Evolutionary conservation across 768 basidiomycete species (phyloP), one percentile per base, ranked within the genome.

Genomic region (Phallus indusiatus): DNA sequence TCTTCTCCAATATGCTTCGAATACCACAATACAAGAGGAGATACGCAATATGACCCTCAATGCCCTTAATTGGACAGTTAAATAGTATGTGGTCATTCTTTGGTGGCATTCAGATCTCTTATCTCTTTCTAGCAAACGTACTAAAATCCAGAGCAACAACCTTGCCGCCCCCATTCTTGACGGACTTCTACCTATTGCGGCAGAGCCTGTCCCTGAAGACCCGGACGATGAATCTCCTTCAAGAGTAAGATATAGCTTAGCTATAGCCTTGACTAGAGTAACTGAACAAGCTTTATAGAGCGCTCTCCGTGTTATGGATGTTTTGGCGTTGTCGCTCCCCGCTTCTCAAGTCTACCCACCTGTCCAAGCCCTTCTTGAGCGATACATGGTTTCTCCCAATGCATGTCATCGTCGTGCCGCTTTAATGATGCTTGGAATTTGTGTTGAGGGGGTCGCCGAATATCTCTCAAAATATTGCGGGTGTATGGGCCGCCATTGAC

Each of bases 371-470:
- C 81, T 94, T 64, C 89, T 98, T 57, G 79, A 85, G 62, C 80
- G 87, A 58, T 97, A 94, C 73, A 90, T 94, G 74, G 75, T 78
- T 7, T 94, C 92, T 1, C 72, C 83, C 7, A 86, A 97, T 64
- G 80, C 92, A 0, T 75, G 79, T 55, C 75, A 84, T 67, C 86
- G 96, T 34, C 94, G 95, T 55, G 90, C 90, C 52, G 95, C 94
- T 8, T 86, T 98, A 75, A 90, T 95, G 67, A 90, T 94, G 1
- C 84, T 99, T 53, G 96, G 96, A 63, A 91, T 97, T 53, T 84
- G 86, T 49, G 93, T 98, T 59, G 96, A 99, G 71, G 96, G 96
- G 17, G 97, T 95, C 77, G 91, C 88, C 74, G 94, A 98, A 76
- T 98, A 77, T 74, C 97, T 99, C 92, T 35, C 92, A 94, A 9